Evolutionary conservation across 2,329 filamentous ascomycete genomes (phyloP).

Genomic region (Fusarium oxysporum): DNA sequence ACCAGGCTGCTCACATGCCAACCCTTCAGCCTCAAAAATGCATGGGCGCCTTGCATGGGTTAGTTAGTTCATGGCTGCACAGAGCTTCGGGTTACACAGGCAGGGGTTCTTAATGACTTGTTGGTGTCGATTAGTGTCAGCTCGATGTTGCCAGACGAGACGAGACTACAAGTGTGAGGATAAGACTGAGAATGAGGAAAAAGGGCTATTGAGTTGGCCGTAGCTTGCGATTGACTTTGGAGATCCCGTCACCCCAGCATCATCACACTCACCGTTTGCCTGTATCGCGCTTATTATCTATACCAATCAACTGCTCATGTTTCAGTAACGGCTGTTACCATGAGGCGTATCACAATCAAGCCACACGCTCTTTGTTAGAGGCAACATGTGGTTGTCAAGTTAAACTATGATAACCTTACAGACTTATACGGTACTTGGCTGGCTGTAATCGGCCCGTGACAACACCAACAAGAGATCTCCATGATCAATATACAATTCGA

Average conservation of each 20-base stretch:
- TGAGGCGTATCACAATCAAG: constrained; percentile 16
- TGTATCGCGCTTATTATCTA: constrained; percentile 1
- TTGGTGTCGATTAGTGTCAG: not conserved
- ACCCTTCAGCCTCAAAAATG: constrained; percentile 25
- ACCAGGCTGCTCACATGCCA: constrained; percentile 25
- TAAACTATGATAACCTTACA: not conserved
- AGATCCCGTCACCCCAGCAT: constrained; percentile 5
- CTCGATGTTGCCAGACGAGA: not conserved
- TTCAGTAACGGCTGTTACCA: constrained; percentile 1
- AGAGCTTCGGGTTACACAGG: constrained; percentile 20
- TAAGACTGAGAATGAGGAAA: not conserved
- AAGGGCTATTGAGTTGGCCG: constrained; percentile 3
- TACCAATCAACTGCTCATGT: constrained; percentile 8
- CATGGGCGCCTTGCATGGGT: constrained; percentile 15
- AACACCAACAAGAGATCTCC: constrained; percentile 7
- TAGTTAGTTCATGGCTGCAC: not conserved
- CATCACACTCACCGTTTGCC: constrained; percentile 13
- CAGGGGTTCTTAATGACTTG: not conserved
- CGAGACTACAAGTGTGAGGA: not conserved
- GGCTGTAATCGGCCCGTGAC: constrained; percentile 27
- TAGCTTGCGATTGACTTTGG: constrained; percentile 28
- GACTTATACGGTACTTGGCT: not conserved
- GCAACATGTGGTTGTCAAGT: not conserved
- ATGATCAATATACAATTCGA: constrained; percentile 7
- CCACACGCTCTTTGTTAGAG: constrained; percentile 3